Percentiles rank a stretch among this genome's conserved stretches.
phyloP scores from a whole-genome alignment of 192 early-diverging fungal species.

The Linnemannia elongata region DNA sequence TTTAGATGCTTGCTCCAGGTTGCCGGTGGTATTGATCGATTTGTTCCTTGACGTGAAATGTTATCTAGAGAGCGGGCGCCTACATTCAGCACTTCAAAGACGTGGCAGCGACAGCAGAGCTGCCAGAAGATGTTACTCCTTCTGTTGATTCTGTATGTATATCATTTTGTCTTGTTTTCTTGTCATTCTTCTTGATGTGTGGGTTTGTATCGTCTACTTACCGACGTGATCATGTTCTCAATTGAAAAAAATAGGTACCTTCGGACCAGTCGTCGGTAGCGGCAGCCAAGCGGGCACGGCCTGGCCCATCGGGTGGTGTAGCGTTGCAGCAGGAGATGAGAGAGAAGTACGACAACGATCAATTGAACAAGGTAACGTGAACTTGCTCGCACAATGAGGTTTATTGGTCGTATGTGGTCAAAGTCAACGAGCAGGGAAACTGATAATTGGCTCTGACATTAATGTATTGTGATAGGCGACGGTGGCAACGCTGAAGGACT shows the following conservation, averaged over 20 bases:
- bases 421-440: neutral
- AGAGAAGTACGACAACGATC: constrained; percentile 16
- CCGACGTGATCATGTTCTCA: neutral
- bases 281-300: constrained; percentile 24
- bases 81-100: constrained; percentile 49
- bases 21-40: neutral
- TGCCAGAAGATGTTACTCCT: constrained; percentile 5
- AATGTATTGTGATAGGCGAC: constrained; percentile 41
- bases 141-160: neutral
- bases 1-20: neutral
- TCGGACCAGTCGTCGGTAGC: neutral
- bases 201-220: neutral
- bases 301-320: constrained; percentile 7
- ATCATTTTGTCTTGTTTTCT: neutral
- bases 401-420: neutral
- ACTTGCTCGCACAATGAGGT: neutral
- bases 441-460: neutral
- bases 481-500: constrained; percentile 59
- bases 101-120: constrained; percentile 15
- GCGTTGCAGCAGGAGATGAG: constrained; percentile 24
- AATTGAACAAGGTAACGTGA: constrained; percentile 43
- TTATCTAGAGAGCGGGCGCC: constrained; percentile 48
- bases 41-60: neutral
- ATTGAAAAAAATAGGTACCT: neutral
- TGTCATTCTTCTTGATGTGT: neutral